phyloP scores from a whole-genome alignment of 768 basidiomycete species.

The Auricularia cornea region DNA sequence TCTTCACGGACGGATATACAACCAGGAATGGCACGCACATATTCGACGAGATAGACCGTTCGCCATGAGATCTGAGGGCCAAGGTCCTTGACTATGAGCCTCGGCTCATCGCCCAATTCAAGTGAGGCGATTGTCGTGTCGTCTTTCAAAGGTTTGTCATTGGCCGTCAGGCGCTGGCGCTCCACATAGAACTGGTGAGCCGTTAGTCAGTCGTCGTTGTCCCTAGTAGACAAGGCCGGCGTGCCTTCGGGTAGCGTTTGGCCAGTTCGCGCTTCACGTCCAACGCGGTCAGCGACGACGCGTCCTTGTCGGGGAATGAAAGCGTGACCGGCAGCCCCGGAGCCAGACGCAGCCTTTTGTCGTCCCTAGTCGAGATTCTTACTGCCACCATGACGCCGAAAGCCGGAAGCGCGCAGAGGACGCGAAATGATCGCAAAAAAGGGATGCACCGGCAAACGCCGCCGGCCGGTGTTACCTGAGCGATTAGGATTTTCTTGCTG shows the following conservation, averaged over 20 bases:
- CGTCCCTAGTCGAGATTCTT: constrained; percentile 36
- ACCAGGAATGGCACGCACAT: constrained; percentile 50
- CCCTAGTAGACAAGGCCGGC: constrained; percentile 5
- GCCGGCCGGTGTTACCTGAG: too few species aligned
- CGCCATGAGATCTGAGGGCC: constrained; percentile 86
- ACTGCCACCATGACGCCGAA: constrained; percentile 40
- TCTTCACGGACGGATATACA: not conserved
- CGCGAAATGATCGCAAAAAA: too few species aligned
- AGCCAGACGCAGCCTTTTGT: constrained; percentile 39
- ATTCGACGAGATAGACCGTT: constrained; percentile 89
- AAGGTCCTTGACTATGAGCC: constrained; percentile 77
- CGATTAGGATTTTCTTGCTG: too few species aligned
- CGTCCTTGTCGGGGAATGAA: constrained; percentile 36
- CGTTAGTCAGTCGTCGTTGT: constrained; percentile 26
- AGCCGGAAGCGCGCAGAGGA: not conserved
- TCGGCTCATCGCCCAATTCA: constrained; percentile 51
- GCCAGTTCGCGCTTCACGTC: constrained; percentile 65
- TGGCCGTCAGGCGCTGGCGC: constrained; percentile 61
- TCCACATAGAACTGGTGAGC: constrained; percentile 52
- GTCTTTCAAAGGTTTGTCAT: constrained; percentile 55
- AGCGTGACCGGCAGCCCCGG: constrained; percentile 44
- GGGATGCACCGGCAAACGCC: too few species aligned
- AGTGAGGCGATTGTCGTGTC: constrained; percentile 49
- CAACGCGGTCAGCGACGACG: constrained; percentile 45
- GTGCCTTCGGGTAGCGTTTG: constrained; percentile 43